Evolutionary conservation across 805 yeast species (phyloP), one percentile per base, ranked within the genome.

Genomic region (Candida endomychidarum): DNA sequence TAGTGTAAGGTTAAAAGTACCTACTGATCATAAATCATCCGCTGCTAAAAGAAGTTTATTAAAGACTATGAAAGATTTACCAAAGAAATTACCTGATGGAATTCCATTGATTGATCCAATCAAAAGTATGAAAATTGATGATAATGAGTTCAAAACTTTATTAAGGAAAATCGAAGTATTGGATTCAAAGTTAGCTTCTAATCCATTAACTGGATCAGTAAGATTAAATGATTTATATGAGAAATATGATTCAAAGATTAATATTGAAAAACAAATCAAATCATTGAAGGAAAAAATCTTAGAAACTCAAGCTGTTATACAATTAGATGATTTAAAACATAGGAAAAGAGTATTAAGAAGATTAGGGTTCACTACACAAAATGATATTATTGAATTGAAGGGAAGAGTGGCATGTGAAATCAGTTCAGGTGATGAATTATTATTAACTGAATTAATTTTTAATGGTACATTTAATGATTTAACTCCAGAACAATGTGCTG

Each of bases 401-500:
- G 99, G 99, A 41, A 78, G 98, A 59, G 98, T 93, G 41, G 97
- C 96, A 0, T 91, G 98, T 63, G 97, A 91, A 56, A 91, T 91
- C 52, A 81, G 91, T 52, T 84, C 95, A 16, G 97, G 96, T 44
- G 88, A 81, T 56, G 96, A 88, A 63, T 65, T 88, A 40, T 58
- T 88, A 46, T 65, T 93, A 37, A 93, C 99, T 0, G 99, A 93
- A 59, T 70, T 93, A 50, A 86, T 93, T 22, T 93, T 93, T 74
- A 90, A 90, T 59, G 98, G 98, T 77, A 85, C 86, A 17, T 93
- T 93, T 69, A 88, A 82, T 53, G 96, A 88, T 37, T 70, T 93
- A 45, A 74, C 81, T 4, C 83, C 96, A 2, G 96, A 86, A 53
- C 96, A 89, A 60, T 81, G 95, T 61, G 97, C 97, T 9, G 87